A percentile compares a stretch with the other conserved stretches of the same genome.
These are phyloP conservation scores for Xylaria intraflava DNA, from an alignment of 495 filamentous ascomycete genomes.

Conservation along the genomic window DNA sequence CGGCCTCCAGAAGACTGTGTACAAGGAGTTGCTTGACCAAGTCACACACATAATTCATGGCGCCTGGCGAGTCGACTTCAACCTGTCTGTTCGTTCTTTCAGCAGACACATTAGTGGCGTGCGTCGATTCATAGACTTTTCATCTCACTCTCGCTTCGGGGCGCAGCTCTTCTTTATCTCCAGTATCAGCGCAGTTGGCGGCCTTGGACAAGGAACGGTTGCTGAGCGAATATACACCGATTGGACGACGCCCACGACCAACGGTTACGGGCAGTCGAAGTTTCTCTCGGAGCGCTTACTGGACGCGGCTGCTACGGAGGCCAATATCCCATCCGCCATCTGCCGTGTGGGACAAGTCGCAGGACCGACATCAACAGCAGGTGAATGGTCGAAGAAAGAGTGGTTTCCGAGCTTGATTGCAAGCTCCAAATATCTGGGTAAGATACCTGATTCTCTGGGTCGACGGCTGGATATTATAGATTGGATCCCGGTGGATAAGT, in stretches of 20 bases:
- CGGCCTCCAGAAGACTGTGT: slow-evolving; percentile 4
- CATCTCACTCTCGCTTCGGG: slow-evolving; percentile 15
- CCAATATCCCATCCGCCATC: slow-evolving; percentile 32
- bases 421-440: slow-evolving; percentile 31
- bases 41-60: slow-evolving; percentile 35
- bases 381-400: slow-evolving; percentile 48
- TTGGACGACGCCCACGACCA: slow-evolving; percentile 16
- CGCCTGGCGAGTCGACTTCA: slow-evolving; percentile 49
- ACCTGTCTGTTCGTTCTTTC: slow-evolving; percentile 34
- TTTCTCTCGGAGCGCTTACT: slow-evolving; percentile 43
- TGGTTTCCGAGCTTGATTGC: slow-evolving; percentile 49
- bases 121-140: slow-evolving; percentile 33
- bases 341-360: slow-evolving; percentile 49
- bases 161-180: slow-evolving; percentile 37
- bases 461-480: slow-evolving; percentile 33
- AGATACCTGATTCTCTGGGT: slow-evolving; percentile 34
- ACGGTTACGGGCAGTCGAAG: slow-evolving; percentile 52
- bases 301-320: slow-evolving; percentile 25
- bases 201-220: slow-evolving; percentile 22
- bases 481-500: slow-evolving; percentile 45
- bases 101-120: slow-evolving; percentile 31
- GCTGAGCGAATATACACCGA: slow-evolving; percentile 37
- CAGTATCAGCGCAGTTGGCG: slow-evolving; percentile 28
- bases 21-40: slow-evolving; percentile 7
- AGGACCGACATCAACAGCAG: slow-evolving; percentile 34